A percentile compares a stretch with the other conserved stretches of the same genome.
phyloP scores from a whole-genome alignment of 305 asterid genomes.

The Euphrasia arctica region DNA sequence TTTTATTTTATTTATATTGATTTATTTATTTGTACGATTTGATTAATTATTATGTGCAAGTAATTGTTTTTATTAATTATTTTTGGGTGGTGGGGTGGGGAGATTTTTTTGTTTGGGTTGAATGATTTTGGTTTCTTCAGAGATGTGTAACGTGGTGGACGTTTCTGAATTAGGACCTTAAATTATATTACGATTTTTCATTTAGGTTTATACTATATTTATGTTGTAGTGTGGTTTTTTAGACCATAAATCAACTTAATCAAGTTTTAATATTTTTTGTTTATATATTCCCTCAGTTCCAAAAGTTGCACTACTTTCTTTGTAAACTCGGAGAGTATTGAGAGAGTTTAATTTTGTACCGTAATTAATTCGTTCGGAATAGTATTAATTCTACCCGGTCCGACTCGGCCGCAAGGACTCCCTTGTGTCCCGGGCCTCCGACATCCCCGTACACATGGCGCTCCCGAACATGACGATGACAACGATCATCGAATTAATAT shows the following conservation, averaged over 20 bases:
- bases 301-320: too few species aligned
- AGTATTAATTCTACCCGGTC: conserved; percentile 33
- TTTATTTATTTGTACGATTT: not conserved
- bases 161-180: not conserved
- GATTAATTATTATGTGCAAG: too few species aligned
- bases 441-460: conserved; percentile 78
- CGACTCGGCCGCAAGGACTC: conserved; percentile 69
- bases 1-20: too few species aligned
- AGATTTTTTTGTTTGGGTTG: not conserved
- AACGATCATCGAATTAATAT: conserved; percentile 31
- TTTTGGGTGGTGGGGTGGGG: too few species aligned
- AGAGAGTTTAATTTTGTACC: too few species aligned
- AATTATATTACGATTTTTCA: too few species aligned
- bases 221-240: not conserved
- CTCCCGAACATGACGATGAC: conserved; percentile 57
- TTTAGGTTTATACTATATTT: not conserved
- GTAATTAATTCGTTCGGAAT: too few species aligned
- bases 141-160: conserved; percentile 2
- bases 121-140: not conserved
- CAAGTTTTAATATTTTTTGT: not conserved
- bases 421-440: conserved; percentile 37
- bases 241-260: not conserved
- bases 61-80: not conserved
- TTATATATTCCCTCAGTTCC: too few species aligned
- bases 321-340: too few species aligned